Evolutionary conservation across 306 rosid genomes (phyloP).

Genomic region (Pterocarpus macrocarpus): DNA sequence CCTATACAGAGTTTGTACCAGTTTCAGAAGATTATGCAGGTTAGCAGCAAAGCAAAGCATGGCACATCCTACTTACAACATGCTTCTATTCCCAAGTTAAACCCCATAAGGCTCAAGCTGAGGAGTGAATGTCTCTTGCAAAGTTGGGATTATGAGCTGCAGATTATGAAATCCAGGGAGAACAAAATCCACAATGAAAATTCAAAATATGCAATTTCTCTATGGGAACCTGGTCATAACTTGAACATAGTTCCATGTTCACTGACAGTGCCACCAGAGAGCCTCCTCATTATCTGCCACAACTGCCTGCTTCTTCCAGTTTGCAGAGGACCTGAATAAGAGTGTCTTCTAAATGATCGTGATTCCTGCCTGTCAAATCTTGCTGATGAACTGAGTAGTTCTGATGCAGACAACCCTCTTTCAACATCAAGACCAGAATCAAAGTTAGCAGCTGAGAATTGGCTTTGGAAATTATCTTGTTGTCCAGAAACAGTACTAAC

Average conservation of each 20-base stretch:
- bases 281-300: conserved; percentile 73
- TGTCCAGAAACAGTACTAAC: conserved; percentile 54
- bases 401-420: conserved; percentile 65
- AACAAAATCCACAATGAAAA: background rate
- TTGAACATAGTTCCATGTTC: conserved; percentile 67
- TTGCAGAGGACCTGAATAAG: conserved; percentile 74
- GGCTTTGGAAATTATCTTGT: conserved; percentile 57
- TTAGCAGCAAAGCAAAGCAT: background rate
- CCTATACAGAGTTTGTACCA: conserved; percentile 11
- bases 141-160: conserved; percentile 24
- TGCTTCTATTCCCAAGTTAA: conserved; percentile 37
- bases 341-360: conserved; percentile 69
- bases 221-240: conserved; percentile 58
- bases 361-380: conserved; percentile 54
- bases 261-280: conserved; percentile 77
- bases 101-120: background rate
- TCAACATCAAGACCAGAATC: conserved; percentile 57
- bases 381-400: conserved; percentile 57
- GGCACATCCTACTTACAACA: conserved; percentile 18
- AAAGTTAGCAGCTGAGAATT: conserved; percentile 54
- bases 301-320: conserved; percentile 60
- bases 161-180: conserved; percentile 14
- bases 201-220: conserved; percentile 26
- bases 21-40: background rate
- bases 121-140: conserved; percentile 21